These are phyloP conservation scores for Apiotrichum mycotoxinovorans DNA, from an alignment of 1,284 basidiomycete genomes.

Conservation along the genomic window DNA sequence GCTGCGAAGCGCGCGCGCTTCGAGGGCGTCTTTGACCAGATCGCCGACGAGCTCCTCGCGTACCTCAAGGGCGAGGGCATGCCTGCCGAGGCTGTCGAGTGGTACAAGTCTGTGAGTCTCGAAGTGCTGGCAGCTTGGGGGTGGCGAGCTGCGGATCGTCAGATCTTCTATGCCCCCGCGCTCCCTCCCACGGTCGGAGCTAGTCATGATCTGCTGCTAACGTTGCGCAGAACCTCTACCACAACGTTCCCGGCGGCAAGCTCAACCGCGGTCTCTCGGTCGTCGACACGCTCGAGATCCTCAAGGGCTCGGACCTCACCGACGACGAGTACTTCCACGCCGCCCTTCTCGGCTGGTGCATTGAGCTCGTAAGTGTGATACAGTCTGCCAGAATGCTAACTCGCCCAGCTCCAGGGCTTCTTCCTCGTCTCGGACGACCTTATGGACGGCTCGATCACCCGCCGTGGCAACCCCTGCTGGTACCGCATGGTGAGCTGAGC, in stretches of 20 bases:
- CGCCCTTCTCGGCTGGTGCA: constrained; percentile 91
- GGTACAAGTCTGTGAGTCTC: constrained; percentile 72
- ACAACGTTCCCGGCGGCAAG: constrained; percentile 95
- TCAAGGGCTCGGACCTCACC: constrained; percentile 60
- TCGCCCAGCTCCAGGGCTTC: constrained; percentile 82
- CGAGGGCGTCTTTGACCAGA: constrained; percentile 55
- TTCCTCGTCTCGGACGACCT: constrained; percentile 98
- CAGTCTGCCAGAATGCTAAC: background rate
- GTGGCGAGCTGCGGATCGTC: background rate
- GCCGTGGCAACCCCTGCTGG: constrained; percentile 98
- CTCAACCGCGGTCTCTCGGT: constrained; percentile 94
- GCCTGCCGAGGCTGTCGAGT: constrained; percentile 75
- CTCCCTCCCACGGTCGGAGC: too few relatives aligned
- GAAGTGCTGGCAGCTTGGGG: background rate
- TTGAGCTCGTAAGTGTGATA: constrained; percentile 74
- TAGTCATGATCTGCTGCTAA: too few relatives aligned
- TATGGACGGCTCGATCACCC: constrained; percentile 89
- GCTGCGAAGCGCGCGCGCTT: constrained; percentile 37
- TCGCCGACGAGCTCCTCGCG: constrained; percentile 59
- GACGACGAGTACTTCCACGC: constrained; percentile 87
- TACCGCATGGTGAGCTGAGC: constrained; percentile 61
- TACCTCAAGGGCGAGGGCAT: constrained; percentile 66
- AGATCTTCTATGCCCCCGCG: too few relatives aligned
- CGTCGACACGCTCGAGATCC: constrained; percentile 86
- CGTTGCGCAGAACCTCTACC: constrained; percentile 77